Base-by-base conservation (phyloP, 2,329 filamentous ascomycete genomes). In the Chaetomium olivaceum region DNA sequence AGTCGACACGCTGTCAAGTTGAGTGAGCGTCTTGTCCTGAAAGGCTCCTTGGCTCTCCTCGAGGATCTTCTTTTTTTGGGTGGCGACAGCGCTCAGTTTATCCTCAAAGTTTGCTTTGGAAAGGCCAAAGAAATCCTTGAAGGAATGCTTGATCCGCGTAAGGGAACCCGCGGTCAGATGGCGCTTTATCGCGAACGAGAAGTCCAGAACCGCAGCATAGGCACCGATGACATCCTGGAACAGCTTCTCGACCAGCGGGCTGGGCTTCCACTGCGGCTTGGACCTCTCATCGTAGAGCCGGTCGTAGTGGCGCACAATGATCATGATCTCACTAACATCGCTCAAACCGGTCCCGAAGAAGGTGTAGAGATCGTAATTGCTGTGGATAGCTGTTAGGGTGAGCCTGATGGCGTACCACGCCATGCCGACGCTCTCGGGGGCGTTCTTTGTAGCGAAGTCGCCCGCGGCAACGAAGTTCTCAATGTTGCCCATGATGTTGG, bases 281-380 rank as follows among this genome's bases (percentile, higher is more conserved):
- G 21, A 31, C 21, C 69, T 33, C 60, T 73, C 67, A 58, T 70
- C 67, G 51, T 72, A 70, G 6, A 71, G 67, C 6, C 64, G 59
- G 50, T 72, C 70, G 61, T 72, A 69, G 60, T 72, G 70, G 1
- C 64, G 66, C 50, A 72, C 61, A 25, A 72, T 66, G 59, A 72
- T 67, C 69, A 72, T 72, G 55, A 72, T 70, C 63, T 72, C 70
- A 64, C 64, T 70, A 65, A 72, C 68, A 39, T 71, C 68, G 58
- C 62, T 69, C 43, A 72, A 48, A 43, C 69, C 69, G 6, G 70
- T 52, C 21, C 70, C 70, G 43, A 72, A 72, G 33, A 70, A 70
- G 21, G 62, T 70, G 66, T 72, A 72, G 14, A 72, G 66, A 36
- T 72, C 70, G 29, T 72, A 72, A 66, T 72, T 72, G 64, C 56